These are phyloP conservation scores for Neonectria neomacrospora DNA, from an alignment of 2,329 filamentous ascomycete species.

Conservation along the genomic window DNA sequence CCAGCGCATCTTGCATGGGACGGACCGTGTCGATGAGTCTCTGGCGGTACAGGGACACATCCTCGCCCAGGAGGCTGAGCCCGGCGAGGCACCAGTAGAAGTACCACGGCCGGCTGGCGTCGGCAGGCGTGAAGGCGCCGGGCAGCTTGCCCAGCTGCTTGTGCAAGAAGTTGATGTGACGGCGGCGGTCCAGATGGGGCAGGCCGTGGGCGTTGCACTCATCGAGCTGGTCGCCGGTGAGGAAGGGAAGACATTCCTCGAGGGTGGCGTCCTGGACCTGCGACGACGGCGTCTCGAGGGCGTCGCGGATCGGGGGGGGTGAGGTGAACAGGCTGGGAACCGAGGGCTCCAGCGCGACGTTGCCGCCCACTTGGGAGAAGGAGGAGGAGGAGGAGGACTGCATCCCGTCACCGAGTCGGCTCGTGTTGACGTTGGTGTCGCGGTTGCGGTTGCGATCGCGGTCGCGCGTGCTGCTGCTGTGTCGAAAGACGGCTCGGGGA, in stretches of 20 bases:
- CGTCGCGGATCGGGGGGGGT: constrained; percentile 72
- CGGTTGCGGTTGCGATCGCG: constrained; percentile 26
- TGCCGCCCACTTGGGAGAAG: constrained; percentile 17
- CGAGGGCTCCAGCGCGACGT: constrained; percentile 28
- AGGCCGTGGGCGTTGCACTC: constrained; percentile 77
- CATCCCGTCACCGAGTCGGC: constrained; percentile 18
- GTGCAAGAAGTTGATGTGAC: constrained; percentile 71
- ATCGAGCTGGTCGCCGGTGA: constrained; percentile 65
- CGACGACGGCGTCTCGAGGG: constrained; percentile 74
- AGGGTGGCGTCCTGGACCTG: constrained; percentile 75
- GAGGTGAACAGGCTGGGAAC: constrained; percentile 68
- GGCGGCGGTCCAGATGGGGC: constrained; percentile 74
- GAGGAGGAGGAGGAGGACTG: constrained; percentile 15
- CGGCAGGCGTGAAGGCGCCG: constrained; percentile 75
- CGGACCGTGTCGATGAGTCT: constrained; percentile 79
- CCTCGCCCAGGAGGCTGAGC: constrained; percentile 80
- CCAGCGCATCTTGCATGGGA: constrained; percentile 82
- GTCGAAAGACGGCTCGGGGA: constrained; percentile 49
- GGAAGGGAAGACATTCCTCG: constrained; percentile 73
- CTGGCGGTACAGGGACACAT: constrained; percentile 73
- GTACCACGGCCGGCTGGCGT: constrained; percentile 92
- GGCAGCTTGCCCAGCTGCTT: constrained; percentile 72
- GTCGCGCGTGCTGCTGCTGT: constrained; percentile 30
- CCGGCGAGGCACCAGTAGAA: constrained; percentile 91
- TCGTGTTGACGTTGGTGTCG: constrained; percentile 28